These are phyloP conservation scores for Cutaneotrichosporon cyanovorans DNA, from an alignment of 1,284 basidiomycete genomes.

Conservation along the genomic window DNA sequence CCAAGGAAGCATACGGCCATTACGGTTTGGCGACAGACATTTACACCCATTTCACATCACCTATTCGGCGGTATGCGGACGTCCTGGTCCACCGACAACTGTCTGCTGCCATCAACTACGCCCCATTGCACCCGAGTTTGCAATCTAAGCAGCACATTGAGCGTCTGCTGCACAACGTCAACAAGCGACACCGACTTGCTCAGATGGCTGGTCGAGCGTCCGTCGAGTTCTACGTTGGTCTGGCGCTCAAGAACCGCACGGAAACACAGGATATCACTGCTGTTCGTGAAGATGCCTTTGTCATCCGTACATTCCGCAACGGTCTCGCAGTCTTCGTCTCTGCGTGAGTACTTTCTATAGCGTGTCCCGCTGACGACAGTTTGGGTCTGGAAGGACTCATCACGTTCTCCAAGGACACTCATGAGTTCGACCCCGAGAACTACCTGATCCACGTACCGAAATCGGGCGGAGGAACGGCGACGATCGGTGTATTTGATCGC, in stretches of 20 bases:
- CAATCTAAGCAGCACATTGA: conserved; percentile 88
- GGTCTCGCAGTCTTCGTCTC: conserved; percentile 93
- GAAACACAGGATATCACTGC: conserved; percentile 37
- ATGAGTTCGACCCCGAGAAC: conserved; percentile 82
- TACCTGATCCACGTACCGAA: conserved; percentile 71
- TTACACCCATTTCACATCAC: conserved; percentile 96
- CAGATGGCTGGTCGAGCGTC: conserved; percentile 95
- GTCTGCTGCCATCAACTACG: conserved; percentile 77
- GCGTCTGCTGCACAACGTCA: conserved; percentile 73
- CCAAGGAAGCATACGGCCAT: conserved; percentile 86
- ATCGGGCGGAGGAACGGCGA: conserved; percentile 46
- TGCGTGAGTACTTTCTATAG: conserved; percentile 55
- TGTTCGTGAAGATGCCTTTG: conserved; percentile 75
- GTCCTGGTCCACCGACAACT: conserved; percentile 93
- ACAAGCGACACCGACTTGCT: conserved; percentile 86
- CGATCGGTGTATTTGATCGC: conserved; percentile 84
- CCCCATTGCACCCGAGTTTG: conserved; percentile 73
- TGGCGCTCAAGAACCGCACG: conserved; percentile 72
- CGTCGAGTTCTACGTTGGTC: conserved; percentile 93
- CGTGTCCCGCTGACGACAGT: conserved; percentile 46
- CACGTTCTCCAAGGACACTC: conserved; percentile 75
- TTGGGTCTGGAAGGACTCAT: conserved; percentile 90
- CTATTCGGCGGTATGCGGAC: conserved; percentile 90
- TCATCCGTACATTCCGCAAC: conserved; percentile 90
- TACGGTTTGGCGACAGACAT: conserved; percentile 94